Percentiles rank a stretch among this genome's conserved stretches.
These are phyloP conservation scores for Trypanosoma melophagium DNA, from an alignment of 208 protist genomes.

Conservation along the genomic window DNA sequence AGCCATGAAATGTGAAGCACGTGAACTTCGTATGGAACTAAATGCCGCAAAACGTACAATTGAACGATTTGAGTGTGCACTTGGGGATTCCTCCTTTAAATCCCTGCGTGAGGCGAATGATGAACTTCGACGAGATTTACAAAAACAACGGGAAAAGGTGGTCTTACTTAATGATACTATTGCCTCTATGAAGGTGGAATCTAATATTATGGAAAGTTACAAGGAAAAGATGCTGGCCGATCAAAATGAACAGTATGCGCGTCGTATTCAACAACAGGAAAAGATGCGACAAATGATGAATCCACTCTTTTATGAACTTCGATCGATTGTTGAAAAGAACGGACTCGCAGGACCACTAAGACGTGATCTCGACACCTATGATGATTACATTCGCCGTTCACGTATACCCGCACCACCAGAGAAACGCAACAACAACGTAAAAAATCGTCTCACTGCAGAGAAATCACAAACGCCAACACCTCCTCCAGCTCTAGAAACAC, in stretches of 20 bases:
- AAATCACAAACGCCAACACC: not conserved
- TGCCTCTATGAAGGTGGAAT: slow-evolving; percentile 68
- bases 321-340: slow-evolving; percentile 55
- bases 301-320: slow-evolving; percentile 69
- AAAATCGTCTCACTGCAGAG: not conserved
- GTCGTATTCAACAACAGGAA: slow-evolving; percentile 67
- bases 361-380: slow-evolving; percentile 54
- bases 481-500: not conserved
- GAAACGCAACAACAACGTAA: not conserved
- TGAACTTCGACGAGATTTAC: slow-evolving; percentile 55
- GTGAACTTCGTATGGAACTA: slow-evolving; percentile 64
- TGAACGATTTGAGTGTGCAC: slow-evolving; percentile 71
- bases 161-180: slow-evolving; percentile 61
- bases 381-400: slow-evolving; percentile 34
- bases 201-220: slow-evolving; percentile 69
- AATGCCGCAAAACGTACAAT: slow-evolving; percentile 80
- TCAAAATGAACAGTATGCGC: slow-evolving; percentile 68
- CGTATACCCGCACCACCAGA: not conserved
- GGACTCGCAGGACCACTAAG: slow-evolving; percentile 47
- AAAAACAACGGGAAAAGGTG: slow-evolving; percentile 48
- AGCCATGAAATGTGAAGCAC: slow-evolving; percentile 50
- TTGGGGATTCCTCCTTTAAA: slow-evolving; percentile 74
- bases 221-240: slow-evolving; percentile 71
- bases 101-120: slow-evolving; percentile 81
- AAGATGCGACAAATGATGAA: slow-evolving; percentile 47